Base-by-base conservation (phyloP, 2,329 filamentous ascomycete species). In the Arachnopeziza araneosa region DNA sequence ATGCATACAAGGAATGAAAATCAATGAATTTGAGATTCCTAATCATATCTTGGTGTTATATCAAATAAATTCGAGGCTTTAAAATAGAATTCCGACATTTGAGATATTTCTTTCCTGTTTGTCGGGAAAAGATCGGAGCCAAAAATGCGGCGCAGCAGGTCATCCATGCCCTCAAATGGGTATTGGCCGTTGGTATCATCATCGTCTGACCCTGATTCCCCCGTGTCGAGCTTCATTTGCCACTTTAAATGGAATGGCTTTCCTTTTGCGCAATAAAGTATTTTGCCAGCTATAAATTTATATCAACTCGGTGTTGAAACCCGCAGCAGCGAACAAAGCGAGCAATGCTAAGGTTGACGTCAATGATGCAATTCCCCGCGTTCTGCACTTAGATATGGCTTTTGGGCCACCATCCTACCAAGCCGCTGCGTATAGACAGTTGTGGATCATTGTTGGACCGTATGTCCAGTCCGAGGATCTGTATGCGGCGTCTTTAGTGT, bases 381-480 rank as follows among this genome's bases (percentile, higher is more conserved):
- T 57, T 50, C 26, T n/a, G 54, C 26, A 24, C 24, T 49, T 44
- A 52, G 57, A 21, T 22, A 65, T 65, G 64, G 62, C 58, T 23
- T 54, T 44, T 22, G 60, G 58, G 22, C 64, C 64, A 5, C 62
- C 64, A 14, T 63, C 64, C n/a, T 66, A 66, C 48, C 49, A 64
- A 62, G 64, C 60, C 32, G 59, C 62, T 30, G 56, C 60, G 7
- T 66, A 66, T 49, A 60, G 60, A 54, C 62, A 60, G 60, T 53
- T 64, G 19, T 67, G 65, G 65, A 30, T 51, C 10, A 63, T 65
- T 44, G 53, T 67, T 44, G 65, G 63, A 24, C 65, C 65, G 17
- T 65, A 65, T 56, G 59, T 67, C 7, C 63, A 62, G 2, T 50
- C 44, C 7, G 26, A 55, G 22, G 63, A 65, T 55, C 60, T 67